Conservation (phyloP, 176 grass and related monocot genomes). For the Ampelocalamus luodianensis region DNA sequence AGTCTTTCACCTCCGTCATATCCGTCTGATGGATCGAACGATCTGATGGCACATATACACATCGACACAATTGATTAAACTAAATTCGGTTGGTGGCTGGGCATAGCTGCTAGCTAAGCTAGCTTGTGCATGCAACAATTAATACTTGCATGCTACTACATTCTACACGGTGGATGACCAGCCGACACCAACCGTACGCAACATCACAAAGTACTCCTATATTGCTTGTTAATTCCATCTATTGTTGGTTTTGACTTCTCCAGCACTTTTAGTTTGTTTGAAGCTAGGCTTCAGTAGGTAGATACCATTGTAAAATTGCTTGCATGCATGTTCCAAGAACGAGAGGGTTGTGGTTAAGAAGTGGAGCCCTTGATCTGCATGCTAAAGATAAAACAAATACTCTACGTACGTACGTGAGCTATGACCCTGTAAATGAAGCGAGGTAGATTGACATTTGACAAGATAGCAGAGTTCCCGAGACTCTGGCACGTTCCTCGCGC, state of each 20-base stretch:
- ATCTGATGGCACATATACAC: background rate
- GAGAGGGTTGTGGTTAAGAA: background rate
- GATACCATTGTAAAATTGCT: background rate
- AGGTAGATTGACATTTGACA: background rate
- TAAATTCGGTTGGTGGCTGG: constrained; percentile 44
- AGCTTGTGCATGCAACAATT: constrained; percentile 31
- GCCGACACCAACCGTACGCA: constrained; percentile 34
- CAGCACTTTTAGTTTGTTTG: constrained; percentile 15
- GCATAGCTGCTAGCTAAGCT: background rate
- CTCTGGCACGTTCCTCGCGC: background rate
- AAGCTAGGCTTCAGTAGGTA: background rate
- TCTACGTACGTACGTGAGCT: background rate
- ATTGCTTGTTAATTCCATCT: background rate
- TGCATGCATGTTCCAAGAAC: background rate
- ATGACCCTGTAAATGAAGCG: background rate
- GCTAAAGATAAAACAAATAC: background rate
- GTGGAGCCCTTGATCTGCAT: background rate
- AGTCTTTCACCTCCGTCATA: constrained; percentile 28
- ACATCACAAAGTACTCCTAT: background rate
- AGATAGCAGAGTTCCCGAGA: background rate
- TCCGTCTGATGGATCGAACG: constrained; percentile 11
- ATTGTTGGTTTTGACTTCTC: constrained; percentile 33
- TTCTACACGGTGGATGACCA: constrained; percentile 27
- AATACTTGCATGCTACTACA: constrained; percentile 64
- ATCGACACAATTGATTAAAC: constrained; percentile 18